Base-by-base conservation (phyloP, 441 rosid genomes). In the Corymbia calophylla region DNA sequence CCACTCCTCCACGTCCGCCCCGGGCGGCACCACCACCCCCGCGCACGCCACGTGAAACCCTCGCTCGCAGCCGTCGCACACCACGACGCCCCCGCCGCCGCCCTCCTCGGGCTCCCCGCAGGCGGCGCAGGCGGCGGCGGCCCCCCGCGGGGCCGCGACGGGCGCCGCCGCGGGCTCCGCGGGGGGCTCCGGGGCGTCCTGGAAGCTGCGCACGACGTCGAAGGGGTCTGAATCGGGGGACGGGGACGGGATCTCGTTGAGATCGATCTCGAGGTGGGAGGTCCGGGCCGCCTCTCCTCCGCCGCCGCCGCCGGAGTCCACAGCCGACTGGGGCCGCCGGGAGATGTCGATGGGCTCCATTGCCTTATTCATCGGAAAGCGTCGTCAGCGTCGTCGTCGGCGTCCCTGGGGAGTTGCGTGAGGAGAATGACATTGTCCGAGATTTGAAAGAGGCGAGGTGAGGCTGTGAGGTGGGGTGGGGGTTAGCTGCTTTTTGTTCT, bases 31-130 rank as follows among this genome's bases (percentile, higher is more conserved):
- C 27, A 32, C 62, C 89, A 93, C 90, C 87, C 93, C 96, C 5
- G 95, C 91, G 89, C 99, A 97, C 12, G 44, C 89, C 21, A 96
- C 49, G 91, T 97, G 98, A 87, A 94, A 96, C 53, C 96, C 97
- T 25, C 96, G 93, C 94, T 97, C 99, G 88, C 99, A 97, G 35
- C 95, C 97, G 90, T 97, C 99, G 94, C 99, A 97, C 44, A 97
- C 97, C 82, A 95, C 92, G 19, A 94, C 96, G 31, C 91, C 91
- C 21, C 91, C 96, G 82, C 88, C 49, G 56, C 56, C 39, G 73
- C 73, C 73, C 73, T 86, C 91, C 93, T 95, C 98, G 58, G 93
- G 95, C 88, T 90, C 89, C 66, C 96, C 96, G 88, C 99, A 96
- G 2, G 94, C 93, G 54, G 90, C 94, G 91, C 98, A 97, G 53